Evolutionary conservation across 2,329 filamentous ascomycete genomes (phyloP).

Genomic region (Pseudogymnoascus pannorum): DNA sequence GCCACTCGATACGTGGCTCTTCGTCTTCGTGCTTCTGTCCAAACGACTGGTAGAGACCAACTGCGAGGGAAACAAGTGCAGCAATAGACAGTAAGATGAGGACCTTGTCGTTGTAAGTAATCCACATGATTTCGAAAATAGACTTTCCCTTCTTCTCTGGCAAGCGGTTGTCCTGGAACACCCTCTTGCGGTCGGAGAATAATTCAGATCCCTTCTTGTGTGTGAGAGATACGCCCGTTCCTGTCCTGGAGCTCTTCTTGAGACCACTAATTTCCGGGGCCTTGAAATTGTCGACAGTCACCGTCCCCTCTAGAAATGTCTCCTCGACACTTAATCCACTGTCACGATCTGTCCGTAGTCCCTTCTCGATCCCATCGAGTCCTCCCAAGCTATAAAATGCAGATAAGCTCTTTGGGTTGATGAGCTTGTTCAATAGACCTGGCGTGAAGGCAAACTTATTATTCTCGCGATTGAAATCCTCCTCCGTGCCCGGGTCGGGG

Average conservation of each 20-base stretch:
- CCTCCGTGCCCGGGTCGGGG: slow-evolving; percentile 65
- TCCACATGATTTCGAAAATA: slow-evolving; percentile 65
- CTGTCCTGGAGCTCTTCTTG: background rate
- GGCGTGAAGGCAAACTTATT: slow-evolving; percentile 68
- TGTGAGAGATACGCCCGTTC: background rate
- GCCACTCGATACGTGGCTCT: slow-evolving; percentile 62
- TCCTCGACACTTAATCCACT: slow-evolving; percentile 67
- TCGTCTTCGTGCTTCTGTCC: slow-evolving; percentile 43
- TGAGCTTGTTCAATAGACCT: slow-evolving; percentile 66
- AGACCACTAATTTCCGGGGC: slow-evolving; percentile 13
- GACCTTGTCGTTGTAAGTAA: slow-evolving; percentile 77
- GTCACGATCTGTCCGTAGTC: slow-evolving; percentile 57
- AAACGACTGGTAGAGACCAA: slow-evolving; percentile 68
- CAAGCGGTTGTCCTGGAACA: slow-evolving; percentile 63
- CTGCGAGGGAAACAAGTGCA: slow-evolving; percentile 64
- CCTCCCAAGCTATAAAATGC: slow-evolving; percentile 73
- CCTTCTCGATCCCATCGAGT: slow-evolving; percentile 64
- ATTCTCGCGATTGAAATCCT: slow-evolving; percentile 57
- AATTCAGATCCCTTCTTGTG: slow-evolving; percentile 22
- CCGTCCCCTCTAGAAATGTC: slow-evolving; percentile 49
- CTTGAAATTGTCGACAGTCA: slow-evolving; percentile 57
- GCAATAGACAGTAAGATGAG: slow-evolving; percentile 64
- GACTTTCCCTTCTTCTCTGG: slow-evolving; percentile 63
- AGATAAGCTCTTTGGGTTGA: slow-evolving; percentile 70
- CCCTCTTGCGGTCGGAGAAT: slow-evolving; percentile 58